Base-by-base conservation (phyloP, 2,329 filamentous ascomycete genomes). In the Sarocladium strictum region DNA sequence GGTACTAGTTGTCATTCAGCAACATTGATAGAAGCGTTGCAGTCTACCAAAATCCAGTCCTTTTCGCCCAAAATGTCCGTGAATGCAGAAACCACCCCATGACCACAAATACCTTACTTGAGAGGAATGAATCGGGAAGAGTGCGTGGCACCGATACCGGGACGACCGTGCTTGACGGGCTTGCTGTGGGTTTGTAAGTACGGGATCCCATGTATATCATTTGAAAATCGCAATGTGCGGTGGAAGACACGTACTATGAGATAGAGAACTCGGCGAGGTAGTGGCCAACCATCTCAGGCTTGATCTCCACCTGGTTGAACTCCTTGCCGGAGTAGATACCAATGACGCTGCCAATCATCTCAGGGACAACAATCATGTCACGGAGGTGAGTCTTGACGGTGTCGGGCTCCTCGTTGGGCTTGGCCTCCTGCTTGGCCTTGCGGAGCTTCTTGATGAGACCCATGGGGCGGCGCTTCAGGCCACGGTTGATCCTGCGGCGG, bases 251-350 rank as follows among this genome's bases (percentile, higher is more conserved):
- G 69, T 89, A 96, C 90, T 99, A 99, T 82, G 93, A 94, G 83
- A 99, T 99, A 66, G 92, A 97, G 86, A 99, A 99, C 81, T 99
- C 94, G 72, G 84, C 94, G 65, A 99, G 84, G 85, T 97, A 97
- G 84, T 97, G 93, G 76, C 94, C 94, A 78, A 99, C 94, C 94
- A 99, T 99, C 85, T 99, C 94, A 69, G 94, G 94, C 87, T 97
- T 97, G 83, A 99, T 94, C 80, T 99, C 94, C 69, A 99, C 92
- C 85, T 97, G 93, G 88, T 99, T 99, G 89, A 99, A 99, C 80
- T 97, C 92, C 88, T 99, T 99, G 75, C 94, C 94, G 66, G 90
- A 96, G 89, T 99, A 99, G 84, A 99, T 94, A 75, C 92, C 94
- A 71, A 99, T 89, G 71, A 99, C 93, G 78, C 84, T 89, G 71